Base-by-base conservation (phyloP, 495 filamentous ascomycete species). In the Aspergillus haitiensis region DNA sequence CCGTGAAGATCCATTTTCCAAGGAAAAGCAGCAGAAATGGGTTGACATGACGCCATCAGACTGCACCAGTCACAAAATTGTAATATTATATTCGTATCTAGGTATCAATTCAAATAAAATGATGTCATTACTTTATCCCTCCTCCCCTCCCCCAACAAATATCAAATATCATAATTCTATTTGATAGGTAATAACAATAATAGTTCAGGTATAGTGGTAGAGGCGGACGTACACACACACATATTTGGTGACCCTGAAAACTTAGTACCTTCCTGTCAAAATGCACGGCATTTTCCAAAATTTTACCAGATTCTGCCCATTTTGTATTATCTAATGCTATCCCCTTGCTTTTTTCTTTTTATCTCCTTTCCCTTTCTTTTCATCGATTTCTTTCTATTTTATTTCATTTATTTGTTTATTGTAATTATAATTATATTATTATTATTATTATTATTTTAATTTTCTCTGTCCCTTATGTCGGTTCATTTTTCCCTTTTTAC, bases 1-100 rank as follows among this genome's bases (percentile, higher is more conserved):
- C 53, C 53, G 53, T 33, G 53, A 46, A 16, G 53, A 56, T 34
- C 48, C 21, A 51, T 33, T 51, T 51, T 51, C 48, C 48, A 51
- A 51, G 48, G 48, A 51, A 51, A 33, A 34, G 21, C 6, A 11
- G 21, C 48, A 51, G 48, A 15, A 34, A 51, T 6, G 10, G 9
- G 48, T 5, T 12, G 5, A 32, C 21, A 51, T 51, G 48, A 51
- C 48, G 48, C 13, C 48, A 51, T 51, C 48, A 12, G 12, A n/a
- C 48, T 32, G 18, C 47, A 5, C 8, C 8, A 32, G 12, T 27
- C 47, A 50, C 18, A 7, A 40, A n/a, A 40, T 2, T 40, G 37
- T 40, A n/a, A 40, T n/a, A n/a, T 40, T n/a, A 40, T 40, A 11
- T 10, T 40, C 1, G 37, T 40, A 27, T 27, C 21, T 27, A 27